phyloP scores from a whole-genome alignment of 495 filamentous ascomycete species.

The Penicillium goetzii region DNA sequence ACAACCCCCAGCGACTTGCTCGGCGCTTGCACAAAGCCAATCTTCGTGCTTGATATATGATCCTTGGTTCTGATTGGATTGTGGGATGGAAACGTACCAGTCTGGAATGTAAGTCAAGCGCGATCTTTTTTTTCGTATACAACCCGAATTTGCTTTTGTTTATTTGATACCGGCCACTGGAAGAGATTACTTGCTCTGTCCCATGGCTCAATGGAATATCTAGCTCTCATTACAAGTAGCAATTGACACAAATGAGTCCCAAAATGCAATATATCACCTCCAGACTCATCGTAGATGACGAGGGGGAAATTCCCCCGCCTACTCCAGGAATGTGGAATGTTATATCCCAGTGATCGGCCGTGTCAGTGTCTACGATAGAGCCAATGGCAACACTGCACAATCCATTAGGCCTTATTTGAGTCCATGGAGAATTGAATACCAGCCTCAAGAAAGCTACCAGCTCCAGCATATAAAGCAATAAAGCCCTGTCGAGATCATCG shows the following conservation, averaged over 20 bases:
- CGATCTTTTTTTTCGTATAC: background rate
- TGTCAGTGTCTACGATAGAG: constrained; percentile 1
- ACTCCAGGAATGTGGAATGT: constrained; percentile 29
- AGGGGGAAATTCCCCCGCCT: constrained; percentile 11
- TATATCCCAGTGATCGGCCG: constrained; percentile 16
- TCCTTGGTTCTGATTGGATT: background rate
- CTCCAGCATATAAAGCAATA: constrained; percentile 20
- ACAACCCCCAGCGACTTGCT: background rate
- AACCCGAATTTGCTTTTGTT: background rate
- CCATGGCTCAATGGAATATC: background rate
- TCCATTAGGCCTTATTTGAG: constrained; percentile 15
- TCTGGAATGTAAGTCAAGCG: constrained; percentile 13
- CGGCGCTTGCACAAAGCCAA: background rate
- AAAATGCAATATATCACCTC: background rate
- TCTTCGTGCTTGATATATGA: background rate
- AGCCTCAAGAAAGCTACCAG: constrained; percentile 11
- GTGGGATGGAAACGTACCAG: background rate
- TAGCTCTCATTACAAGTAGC: background rate
- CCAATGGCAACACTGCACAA: constrained; percentile 16
- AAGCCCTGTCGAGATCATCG: constrained; percentile 1
- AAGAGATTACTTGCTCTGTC: no score
- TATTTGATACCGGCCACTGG: no score
- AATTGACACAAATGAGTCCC: background rate
- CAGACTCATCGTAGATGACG: background rate
- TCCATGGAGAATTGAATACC: background rate